Conservation (phyloP, 208 protist species). For the Acanthamoeba royreba region DNA sequence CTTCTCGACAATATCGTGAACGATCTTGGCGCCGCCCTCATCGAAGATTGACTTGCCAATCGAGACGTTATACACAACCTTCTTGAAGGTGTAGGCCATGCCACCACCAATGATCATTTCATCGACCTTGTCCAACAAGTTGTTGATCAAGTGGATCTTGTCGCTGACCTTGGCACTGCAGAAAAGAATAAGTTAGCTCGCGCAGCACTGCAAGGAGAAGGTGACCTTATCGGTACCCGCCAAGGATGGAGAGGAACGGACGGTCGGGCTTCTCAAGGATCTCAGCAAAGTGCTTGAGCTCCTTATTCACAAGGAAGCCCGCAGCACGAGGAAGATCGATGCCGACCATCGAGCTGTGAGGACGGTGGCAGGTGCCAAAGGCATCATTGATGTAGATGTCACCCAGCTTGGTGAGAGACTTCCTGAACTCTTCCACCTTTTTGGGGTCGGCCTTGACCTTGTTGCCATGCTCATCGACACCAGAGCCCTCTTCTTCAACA, state of each 20-base stretch:
- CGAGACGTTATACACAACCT: conserved; percentile 71
- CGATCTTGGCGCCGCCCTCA: conserved; percentile 79
- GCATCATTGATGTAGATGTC: conserved; percentile 99
- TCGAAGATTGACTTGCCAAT: conserved; percentile 96
- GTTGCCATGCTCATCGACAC: conserved; percentile 81
- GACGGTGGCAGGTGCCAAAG: conserved; percentile 98
- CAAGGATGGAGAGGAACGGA: conserved; percentile 96
- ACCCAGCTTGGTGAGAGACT: conserved; percentile 87
- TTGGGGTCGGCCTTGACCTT: conserved; percentile 69
- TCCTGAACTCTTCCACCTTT: conserved; percentile 82
- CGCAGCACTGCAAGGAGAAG: no score
- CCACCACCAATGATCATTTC: conserved; percentile 98
- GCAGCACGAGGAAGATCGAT: conserved; percentile 84
- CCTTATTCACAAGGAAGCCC: conserved; percentile 98
- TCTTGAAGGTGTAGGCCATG: conserved; percentile 98
- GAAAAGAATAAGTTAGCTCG: conserved; percentile 12
- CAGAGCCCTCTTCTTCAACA: conserved; percentile 93
- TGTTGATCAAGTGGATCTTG: conserved; percentile 99
- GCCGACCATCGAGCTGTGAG: conserved; percentile 91
- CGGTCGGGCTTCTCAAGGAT: conserved; percentile 82
- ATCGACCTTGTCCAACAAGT: conserved; percentile 97
- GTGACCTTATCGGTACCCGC: conserved; percentile 79
- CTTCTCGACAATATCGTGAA: conserved; percentile 89
- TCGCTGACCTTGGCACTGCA: conserved; percentile 95
- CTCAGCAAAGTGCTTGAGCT: conserved; percentile 97